Conservation (phyloP, 148 eudicot genomes). For the Talinum fruticosum region DNA sequence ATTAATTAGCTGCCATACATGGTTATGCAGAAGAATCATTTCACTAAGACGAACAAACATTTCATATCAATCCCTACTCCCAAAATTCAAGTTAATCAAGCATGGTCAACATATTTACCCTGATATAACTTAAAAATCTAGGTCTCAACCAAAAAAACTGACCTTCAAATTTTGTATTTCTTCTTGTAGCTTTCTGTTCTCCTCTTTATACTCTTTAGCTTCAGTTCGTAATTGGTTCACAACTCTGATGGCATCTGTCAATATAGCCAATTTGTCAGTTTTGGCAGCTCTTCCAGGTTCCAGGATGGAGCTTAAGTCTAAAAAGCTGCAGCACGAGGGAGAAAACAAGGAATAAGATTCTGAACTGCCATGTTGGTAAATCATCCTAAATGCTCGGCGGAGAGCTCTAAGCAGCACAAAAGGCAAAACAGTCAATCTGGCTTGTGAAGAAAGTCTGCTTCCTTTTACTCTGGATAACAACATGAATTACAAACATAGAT, state of each 20-base stretch:
- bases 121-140: neutral
- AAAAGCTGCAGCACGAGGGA: conserved; percentile 45
- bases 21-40: no score
- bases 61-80: no score
- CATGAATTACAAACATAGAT: neutral
- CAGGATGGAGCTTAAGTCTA: conserved; percentile 61
- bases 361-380: neutral
- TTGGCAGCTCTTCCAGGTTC: conserved; percentile 77
- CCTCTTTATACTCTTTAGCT: conserved; percentile 52
- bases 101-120: no score
- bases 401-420: neutral
- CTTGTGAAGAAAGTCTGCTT: neutral
- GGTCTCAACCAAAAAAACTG: conserved; percentile 13
- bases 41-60: no score
- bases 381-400: neutral
- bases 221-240: conserved; percentile 62
- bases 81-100: neutral
- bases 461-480: neutral
- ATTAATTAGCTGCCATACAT: no score
- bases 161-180: conserved; percentile 89
- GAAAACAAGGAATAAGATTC: neutral
- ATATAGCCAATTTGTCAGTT: conserved; percentile 73
- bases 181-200: conserved; percentile 57
- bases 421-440: neutral
- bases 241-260: conserved; percentile 68